These are phyloP conservation scores for Dovyalis caffra DNA, from an alignment of 345 rosid species.

Conservation along the genomic window DNA sequence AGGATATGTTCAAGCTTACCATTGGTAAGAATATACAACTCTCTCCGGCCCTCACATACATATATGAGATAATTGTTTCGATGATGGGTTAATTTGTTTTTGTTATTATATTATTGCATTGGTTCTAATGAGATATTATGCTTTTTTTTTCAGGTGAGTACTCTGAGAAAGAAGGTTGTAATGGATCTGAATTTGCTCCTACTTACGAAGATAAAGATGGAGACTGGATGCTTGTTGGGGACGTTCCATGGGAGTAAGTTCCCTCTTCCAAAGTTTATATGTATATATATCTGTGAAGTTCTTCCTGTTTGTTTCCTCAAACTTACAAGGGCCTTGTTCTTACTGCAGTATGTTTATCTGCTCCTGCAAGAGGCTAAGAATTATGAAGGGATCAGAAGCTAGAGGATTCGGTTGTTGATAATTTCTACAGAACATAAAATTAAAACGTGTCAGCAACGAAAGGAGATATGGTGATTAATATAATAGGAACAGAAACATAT, in stretches of 20 bases:
- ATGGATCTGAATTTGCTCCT: slow-evolving; percentile 21
- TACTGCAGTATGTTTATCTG: slow-evolving; percentile 15
- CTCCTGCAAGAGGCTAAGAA: slow-evolving; percentile 27
- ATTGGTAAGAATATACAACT: slow-evolving; percentile 6
- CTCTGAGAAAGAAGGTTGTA: slow-evolving; percentile 21
- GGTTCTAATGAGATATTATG: background rate
- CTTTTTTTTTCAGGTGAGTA: slow-evolving; percentile 10
- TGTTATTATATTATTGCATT: background rate
- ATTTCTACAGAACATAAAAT: too few species aligned
- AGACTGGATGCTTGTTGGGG: slow-evolving; percentile 28
- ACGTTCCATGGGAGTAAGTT: slow-evolving; percentile 29
- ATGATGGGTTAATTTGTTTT: too few species aligned
- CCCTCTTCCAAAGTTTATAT: background rate
- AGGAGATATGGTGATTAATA: background rate
- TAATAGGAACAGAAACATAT: background rate
- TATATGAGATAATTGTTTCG: too few species aligned
- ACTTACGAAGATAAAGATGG: slow-evolving; percentile 27
- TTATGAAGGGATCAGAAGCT: slow-evolving; percentile 21
- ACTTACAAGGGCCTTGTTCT: background rate
- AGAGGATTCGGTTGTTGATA: slow-evolving; percentile 3
- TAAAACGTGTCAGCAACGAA: background rate
- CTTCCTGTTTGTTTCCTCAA: background rate
- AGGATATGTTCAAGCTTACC: slow-evolving; percentile 25
- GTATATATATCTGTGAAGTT: background rate
- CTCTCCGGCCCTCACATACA: background rate